A percentile compares a stretch with the other conserved stretches of the same genome.
These are phyloP conservation scores for Synchytrium microbalum DNA, from an alignment of 371 early-diverging fungal species.

Conservation along the genomic window DNA sequence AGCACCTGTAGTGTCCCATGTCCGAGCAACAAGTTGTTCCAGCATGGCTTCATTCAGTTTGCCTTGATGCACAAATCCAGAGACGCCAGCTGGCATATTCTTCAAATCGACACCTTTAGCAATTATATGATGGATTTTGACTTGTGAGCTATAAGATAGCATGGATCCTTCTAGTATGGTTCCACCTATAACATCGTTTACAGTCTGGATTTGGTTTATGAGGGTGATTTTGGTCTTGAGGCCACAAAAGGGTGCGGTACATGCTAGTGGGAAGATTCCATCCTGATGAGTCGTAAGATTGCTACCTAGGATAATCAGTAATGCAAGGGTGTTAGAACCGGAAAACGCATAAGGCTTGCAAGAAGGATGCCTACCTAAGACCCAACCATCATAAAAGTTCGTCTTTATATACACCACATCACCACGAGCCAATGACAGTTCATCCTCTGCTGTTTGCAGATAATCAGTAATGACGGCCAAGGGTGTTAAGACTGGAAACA, in stretches of 20 bases:
- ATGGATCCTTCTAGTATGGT: constrained; percentile 20
- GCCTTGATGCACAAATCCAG: neutral
- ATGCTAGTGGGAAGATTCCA: neutral
- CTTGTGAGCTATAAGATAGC: constrained; percentile 18
- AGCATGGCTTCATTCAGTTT: neutral
- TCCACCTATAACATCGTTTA: constrained; percentile 16
- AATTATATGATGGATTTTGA: constrained; percentile 19
- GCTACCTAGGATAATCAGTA: no score
- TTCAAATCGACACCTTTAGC: neutral
- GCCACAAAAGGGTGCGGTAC: neutral
- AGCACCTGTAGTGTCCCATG: no score
- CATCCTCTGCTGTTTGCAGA: constrained; percentile 2
- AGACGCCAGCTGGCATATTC: neutral
- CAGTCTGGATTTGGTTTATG: constrained; percentile 11
- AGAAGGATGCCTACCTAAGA: constrained; percentile 15
- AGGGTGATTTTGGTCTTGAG: no score
- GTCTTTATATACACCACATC: constrained; percentile 5
- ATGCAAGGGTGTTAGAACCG: no score
- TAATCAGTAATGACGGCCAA: constrained; percentile 3
- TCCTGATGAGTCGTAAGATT: neutral
- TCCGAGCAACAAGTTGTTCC: neutral
- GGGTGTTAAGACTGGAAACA: constrained; percentile 12
- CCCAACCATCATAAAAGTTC: constrained; percentile 13
- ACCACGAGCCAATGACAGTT: neutral
- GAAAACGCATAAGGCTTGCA: no score